Evolutionary conservation across 345 rosid genomes (phyloP).

Genomic region (Eucalyptus polyanthemos): DNA sequence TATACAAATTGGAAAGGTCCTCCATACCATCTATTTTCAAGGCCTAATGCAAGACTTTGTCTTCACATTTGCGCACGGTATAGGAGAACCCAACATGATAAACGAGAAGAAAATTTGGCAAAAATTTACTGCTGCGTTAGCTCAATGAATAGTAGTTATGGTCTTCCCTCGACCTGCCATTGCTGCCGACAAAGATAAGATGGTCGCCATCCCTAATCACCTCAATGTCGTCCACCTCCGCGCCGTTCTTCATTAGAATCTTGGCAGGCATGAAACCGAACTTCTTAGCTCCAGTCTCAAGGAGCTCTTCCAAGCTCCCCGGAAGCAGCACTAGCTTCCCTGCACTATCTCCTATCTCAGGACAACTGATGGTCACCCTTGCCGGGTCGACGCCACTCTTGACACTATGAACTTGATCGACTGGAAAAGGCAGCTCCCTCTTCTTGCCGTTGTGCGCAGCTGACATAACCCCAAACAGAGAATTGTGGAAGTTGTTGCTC

Average conservation of each 20-base stretch:
- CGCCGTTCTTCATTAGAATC: constrained; percentile 5
- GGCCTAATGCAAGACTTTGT: neutral
- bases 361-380: constrained; percentile 23
- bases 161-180: neutral
- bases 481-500: constrained; percentile 52
- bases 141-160: neutral
- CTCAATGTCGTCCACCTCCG: constrained; percentile 21
- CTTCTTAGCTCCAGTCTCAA: constrained; percentile 7
- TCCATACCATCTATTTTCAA: neutral
- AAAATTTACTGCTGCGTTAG: neutral
- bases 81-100: neutral
- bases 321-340: constrained; percentile 22
- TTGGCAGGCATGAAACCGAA: constrained; percentile 9
- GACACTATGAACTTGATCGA: neutral
- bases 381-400: neutral
- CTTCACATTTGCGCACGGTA: neutral
- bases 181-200: neutral
- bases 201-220: constrained; percentile 29
- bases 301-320: constrained; percentile 8
- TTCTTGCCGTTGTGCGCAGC: constrained; percentile 29
- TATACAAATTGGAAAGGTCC: neutral
- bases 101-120: neutral
- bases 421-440: constrained; percentile 9
- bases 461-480: constrained; percentile 67
- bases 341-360: constrained; percentile 2